Evolutionary conservation across 495 filamentous ascomycete species (phyloP).

Genomic region (Annulohypoxylon moriforme): DNA sequence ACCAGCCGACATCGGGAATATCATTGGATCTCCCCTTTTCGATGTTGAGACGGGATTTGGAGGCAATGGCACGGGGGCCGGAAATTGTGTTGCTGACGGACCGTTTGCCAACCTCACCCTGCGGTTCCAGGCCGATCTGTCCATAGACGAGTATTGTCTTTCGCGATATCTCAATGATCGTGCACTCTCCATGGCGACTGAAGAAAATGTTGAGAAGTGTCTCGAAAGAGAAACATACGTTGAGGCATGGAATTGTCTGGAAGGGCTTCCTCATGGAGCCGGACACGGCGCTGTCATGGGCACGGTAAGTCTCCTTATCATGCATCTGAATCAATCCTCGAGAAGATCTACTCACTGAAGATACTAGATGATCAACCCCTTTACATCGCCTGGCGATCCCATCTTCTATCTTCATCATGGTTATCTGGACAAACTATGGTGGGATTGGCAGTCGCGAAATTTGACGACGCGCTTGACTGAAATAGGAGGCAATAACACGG

Average conservation of each 20-base stretch:
- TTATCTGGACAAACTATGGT: conserved; percentile 64
- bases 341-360: not conserved
- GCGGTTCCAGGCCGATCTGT: conserved; percentile 49
- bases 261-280: conserved; percentile 51
- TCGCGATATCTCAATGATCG: conserved; percentile 48
- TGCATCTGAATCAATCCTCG: not conserved
- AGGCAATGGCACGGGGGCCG: conserved; percentile 50
- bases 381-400: conserved; percentile 56
- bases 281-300: conserved; percentile 57
- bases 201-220: conserved; percentile 48
- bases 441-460: conserved; percentile 59
- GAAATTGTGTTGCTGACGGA: conserved; percentile 55
- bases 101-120: conserved; percentile 56
- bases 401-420: conserved; percentile 65
- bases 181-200: conserved; percentile 28
- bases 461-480: conserved; percentile 43
- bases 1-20: conserved; percentile 52
- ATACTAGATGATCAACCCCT: conserved; percentile 47
- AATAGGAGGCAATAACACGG: conserved; percentile 47
- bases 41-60: conserved; percentile 55
- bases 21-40: conserved; percentile 50
- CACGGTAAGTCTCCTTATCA: conserved; percentile 31
- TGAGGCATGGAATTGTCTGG: conserved; percentile 54
- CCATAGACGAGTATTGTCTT: conserved; percentile 50
- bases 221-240: conserved; percentile 42